Percentiles rank a stretch among this genome's conserved stretches.
Conservation (phyloP, 2,329 filamentous ascomycete species). For the Lasiodiplodia sp. region DNA sequence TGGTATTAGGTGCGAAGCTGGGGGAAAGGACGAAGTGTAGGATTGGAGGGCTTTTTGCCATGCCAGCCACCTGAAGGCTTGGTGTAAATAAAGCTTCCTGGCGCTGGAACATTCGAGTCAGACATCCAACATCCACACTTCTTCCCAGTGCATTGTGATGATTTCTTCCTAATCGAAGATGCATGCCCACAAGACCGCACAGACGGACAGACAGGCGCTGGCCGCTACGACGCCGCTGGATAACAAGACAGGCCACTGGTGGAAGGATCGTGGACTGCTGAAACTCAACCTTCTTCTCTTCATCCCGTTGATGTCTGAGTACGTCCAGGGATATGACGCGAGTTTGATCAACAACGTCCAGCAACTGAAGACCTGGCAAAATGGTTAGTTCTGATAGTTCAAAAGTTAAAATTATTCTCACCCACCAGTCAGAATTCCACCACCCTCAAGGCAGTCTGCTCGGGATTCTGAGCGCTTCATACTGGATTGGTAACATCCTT, state of each 20-base stretch:
- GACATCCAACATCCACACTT: neutral
- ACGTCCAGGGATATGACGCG: constrained; percentile 28
- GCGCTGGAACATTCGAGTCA: neutral
- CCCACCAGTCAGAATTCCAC: constrained; percentile 10
- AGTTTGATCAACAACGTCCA: constrained; percentile 28
- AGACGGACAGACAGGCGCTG: constrained; percentile 10
- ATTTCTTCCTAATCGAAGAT: neutral
- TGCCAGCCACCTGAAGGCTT: constrained; percentile 1
- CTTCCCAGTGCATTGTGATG: neutral
- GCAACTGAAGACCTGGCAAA: constrained; percentile 17
- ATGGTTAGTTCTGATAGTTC: neutral
- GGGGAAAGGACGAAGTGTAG: neutral
- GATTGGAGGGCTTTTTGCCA: neutral
- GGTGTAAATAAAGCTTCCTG: constrained; percentile 16
- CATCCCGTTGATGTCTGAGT: constrained; percentile 26
- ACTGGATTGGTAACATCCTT: constrained; percentile 29
- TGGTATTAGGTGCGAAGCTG: neutral
- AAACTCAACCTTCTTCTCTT: constrained; percentile 19
- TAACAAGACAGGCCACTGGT: constrained; percentile 25
- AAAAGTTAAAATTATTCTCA: neutral
- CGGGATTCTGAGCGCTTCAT: constrained; percentile 25
- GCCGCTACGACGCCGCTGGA: constrained; percentile 24
- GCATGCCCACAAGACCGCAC: constrained; percentile 14
- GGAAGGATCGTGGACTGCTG: constrained; percentile 17
- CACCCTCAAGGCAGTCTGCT: constrained; percentile 17